These are phyloP conservation scores for Cryptococcus floricola DNA, from an alignment of 1,284 basidiomycete species.

Conservation along the genomic window DNA sequence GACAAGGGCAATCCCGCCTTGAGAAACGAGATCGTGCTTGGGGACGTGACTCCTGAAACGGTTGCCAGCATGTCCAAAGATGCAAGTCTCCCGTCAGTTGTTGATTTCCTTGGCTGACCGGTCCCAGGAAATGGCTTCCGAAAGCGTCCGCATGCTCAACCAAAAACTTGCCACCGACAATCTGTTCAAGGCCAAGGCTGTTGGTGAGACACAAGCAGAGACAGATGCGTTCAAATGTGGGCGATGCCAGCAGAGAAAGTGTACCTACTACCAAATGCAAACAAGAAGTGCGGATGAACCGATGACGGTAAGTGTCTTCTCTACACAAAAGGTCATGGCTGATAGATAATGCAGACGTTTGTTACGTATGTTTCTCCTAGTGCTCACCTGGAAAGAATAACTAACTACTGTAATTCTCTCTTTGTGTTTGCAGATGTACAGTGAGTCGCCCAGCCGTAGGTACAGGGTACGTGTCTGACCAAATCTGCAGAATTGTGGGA, in stretches of 20 bases:
- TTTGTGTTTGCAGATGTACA: slow-evolving; percentile 27
- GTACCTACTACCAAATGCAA: slow-evolving; percentile 89
- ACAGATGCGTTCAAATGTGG: slow-evolving; percentile 98
- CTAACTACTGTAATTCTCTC: background rate
- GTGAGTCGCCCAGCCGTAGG: slow-evolving; percentile 16
- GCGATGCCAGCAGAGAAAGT: slow-evolving; percentile 86
- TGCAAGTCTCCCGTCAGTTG: slow-evolving; percentile 50
- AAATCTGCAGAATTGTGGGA: slow-evolving; percentile 38
- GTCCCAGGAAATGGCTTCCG: slow-evolving; percentile 86
- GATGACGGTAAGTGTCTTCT: slow-evolving; percentile 73
- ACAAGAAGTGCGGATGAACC: slow-evolving; percentile 93
- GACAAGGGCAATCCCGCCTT: slow-evolving; percentile 90
- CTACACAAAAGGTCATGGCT: background rate
- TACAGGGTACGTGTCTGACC: background rate
- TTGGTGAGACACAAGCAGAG: slow-evolving; percentile 84
- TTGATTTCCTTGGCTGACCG: background rate
- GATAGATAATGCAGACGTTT: slow-evolving; percentile 53
- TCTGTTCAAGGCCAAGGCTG: slow-evolving; percentile 85
- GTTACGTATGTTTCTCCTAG: slow-evolving; percentile 55
- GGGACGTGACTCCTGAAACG: slow-evolving; percentile 65
- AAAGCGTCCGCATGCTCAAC: slow-evolving; percentile 78
- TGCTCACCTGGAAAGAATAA: background rate
- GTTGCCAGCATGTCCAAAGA: slow-evolving; percentile 78
- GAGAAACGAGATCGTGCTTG: slow-evolving; percentile 76
- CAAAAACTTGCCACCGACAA: slow-evolving; percentile 81